Percentiles rank a stretch among this genome's conserved stretches.
Conservation (phyloP, 75 land plant genomes). For the Gnetum montanum region DNA sequence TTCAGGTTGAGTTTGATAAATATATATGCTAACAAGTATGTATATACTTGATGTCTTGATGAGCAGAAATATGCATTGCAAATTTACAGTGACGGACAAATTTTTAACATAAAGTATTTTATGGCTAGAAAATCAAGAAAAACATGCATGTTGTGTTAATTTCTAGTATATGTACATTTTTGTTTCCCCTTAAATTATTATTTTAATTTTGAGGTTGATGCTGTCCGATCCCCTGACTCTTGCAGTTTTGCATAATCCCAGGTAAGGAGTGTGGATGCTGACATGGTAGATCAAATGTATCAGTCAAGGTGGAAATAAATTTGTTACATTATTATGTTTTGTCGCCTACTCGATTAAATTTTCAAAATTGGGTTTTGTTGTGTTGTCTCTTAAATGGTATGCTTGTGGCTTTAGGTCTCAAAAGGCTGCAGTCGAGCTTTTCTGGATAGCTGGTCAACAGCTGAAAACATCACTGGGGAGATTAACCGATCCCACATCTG, state of each 20-base stretch:
- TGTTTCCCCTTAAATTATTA: too few species aligned
- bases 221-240: too few species aligned
- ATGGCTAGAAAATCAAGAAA: too few species aligned
- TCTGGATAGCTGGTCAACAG: constrained; percentile 41
- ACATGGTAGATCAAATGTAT: constrained; percentile 45
- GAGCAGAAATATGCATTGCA: too few species aligned
- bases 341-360: not conserved
- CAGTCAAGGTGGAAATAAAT: constrained; percentile 32
- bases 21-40: too few species aligned
- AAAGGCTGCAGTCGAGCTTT: constrained; percentile 43
- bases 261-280: constrained; percentile 38
- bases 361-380: not conserved
- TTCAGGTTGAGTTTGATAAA: too few species aligned
- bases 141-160: too few species aligned
- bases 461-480: constrained; percentile 1
- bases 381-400: not conserved
- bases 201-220: too few species aligned
- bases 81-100: too few species aligned
- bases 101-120: too few species aligned
- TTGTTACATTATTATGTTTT: not conserved
- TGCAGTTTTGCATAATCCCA: constrained; percentile 12
- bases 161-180: too few species aligned
- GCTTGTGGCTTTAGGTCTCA: constrained; percentile 21
- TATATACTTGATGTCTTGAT: too few species aligned
- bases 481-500: constrained; percentile 1